phyloP scores from a whole-genome alignment of 345 rosid species.

The Lepidium sativum region DNA sequence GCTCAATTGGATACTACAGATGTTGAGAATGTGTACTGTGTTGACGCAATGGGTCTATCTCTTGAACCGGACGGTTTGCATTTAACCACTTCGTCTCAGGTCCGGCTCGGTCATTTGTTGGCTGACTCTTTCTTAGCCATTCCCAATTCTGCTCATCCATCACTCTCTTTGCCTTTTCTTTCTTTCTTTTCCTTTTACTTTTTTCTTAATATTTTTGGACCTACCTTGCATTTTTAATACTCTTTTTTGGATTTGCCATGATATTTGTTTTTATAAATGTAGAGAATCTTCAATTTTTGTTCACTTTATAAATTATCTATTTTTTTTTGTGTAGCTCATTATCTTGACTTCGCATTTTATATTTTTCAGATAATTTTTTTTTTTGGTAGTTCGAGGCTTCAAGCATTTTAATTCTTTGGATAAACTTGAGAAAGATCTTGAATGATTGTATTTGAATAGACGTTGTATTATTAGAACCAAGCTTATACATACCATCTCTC shows the following conservation, averaged over 20 bases:
- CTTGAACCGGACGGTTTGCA: slow-evolving; percentile 67
- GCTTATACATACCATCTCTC: neutral
- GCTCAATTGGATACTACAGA: slow-evolving; percentile 43
- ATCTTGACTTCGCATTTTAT: neutral
- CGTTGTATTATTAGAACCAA: neutral
- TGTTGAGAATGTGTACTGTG: slow-evolving; percentile 44
- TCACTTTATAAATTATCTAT: neutral
- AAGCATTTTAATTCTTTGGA: neutral
- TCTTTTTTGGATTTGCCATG: neutral
- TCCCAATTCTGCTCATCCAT: slow-evolving; percentile 16
- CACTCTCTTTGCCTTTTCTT: slow-evolving; percentile 3
- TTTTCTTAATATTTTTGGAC: neutral
- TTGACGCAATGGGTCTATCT: slow-evolving; percentile 66
- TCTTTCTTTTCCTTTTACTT: neutral
- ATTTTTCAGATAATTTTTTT: neutral
- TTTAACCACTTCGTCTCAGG: slow-evolving; percentile 63
- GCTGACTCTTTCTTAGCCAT: slow-evolving; percentile 41
- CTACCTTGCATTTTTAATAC: neutral
- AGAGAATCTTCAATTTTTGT: neutral
- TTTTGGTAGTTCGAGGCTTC: neutral
- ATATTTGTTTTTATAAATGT: neutral
- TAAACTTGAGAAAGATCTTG: neutral
- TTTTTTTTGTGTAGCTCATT: neutral
- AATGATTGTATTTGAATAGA: neutral
- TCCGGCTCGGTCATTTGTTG: slow-evolving; percentile 55